Base-by-base conservation (phyloP, 768 basidiomycete genomes). In the Lactarius sanguifluus region DNA sequence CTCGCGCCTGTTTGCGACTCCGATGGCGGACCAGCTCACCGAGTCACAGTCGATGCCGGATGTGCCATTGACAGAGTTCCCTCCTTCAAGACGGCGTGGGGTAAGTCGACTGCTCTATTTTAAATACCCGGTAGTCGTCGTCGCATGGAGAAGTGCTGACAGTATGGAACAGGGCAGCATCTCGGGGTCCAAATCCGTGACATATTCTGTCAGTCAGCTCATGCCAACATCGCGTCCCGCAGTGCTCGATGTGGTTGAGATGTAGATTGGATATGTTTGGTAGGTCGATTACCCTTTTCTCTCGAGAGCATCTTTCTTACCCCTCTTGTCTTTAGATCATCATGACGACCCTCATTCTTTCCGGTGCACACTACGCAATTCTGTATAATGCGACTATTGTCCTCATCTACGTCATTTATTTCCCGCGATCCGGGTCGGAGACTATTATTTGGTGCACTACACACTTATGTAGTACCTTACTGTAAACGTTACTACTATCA, bases 1-100 rank as follows among this genome's bases (percentile, higher is more conserved):
- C 12, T 62, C 52, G 20, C 61, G 61, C 5, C n/a, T 62, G 38
- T 62, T 62, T 38, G 61, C 61, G 15, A 62, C 61, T 5, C 61
- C 61, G 23, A 54, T 62, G 52, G 54, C 61, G 10, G 61, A 62
- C 12, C 23, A 25, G n/a, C 38, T 62, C 18, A 43, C 28, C 54
- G 61, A 32, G 61, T 62, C 61, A 41, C 52, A 40, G 12, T 43
- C 61, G 15, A 43, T 62, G 61, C 52, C 40, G 28, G 61, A 62
- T 43, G 54, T 62, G 6, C 61, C 52, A 1, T 32, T 62, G 52
- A 54, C 18, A 7, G 61, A 62, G 38, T 56, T 62, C 28, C 38
- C 52, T 36, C 40, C 61, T 18, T 62, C 61, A 6, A 23, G 61
- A 32, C 45, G 38, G 25, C 61, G 52, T 20, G 61, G 34, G 23